These are phyloP conservation scores for Monosporascus sp. DNA, from an alignment of 2,329 filamentous ascomycete genomes.

Conservation along the genomic window DNA sequence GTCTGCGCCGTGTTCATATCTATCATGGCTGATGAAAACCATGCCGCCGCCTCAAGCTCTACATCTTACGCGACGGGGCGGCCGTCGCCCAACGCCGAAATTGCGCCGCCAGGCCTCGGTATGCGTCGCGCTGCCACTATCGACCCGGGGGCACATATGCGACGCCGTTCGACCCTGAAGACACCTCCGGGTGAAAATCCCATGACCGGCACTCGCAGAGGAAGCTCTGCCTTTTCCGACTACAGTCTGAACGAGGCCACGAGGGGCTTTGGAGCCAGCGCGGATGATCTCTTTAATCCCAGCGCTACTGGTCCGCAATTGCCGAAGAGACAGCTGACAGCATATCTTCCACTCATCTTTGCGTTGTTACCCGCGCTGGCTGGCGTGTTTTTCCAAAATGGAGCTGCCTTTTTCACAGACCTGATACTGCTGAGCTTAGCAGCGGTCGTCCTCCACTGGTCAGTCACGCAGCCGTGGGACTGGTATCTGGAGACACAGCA, in stretches of 20 bases:
- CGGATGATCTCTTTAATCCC: constrained; percentile 63
- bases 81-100: constrained; percentile 7
- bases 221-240: constrained; percentile 76
- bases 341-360: constrained; percentile 75
- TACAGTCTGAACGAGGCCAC: constrained; percentile 64
- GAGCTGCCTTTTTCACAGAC: constrained; percentile 78
- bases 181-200: constrained; percentile 13
- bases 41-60: constrained; percentile 16
- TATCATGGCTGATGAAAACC: constrained; percentile 24
- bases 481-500: constrained; percentile 71
- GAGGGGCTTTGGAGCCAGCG: constrained; percentile 57
- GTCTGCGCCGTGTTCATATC: not conserved
- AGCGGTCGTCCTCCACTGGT: constrained; percentile 87
- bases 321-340: constrained; percentile 62
- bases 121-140: constrained; percentile 37
- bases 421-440: constrained; percentile 73
- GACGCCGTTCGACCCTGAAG: constrained; percentile 17
- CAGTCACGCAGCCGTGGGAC: constrained; percentile 80
- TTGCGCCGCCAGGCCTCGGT: constrained; percentile 28
- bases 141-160: constrained; percentile 26
- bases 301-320: constrained; percentile 30
- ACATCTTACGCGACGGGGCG: constrained; percentile 13
- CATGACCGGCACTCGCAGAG: constrained; percentile 42
- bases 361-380: constrained; percentile 82
- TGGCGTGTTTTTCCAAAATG: constrained; percentile 79